A percentile compares a stretch with the other conserved stretches of the same genome.
Evolutionary conservation across 2,329 filamentous ascomycete genomes (phyloP).

Genomic region (Arthrobotrys megalospora): DNA sequence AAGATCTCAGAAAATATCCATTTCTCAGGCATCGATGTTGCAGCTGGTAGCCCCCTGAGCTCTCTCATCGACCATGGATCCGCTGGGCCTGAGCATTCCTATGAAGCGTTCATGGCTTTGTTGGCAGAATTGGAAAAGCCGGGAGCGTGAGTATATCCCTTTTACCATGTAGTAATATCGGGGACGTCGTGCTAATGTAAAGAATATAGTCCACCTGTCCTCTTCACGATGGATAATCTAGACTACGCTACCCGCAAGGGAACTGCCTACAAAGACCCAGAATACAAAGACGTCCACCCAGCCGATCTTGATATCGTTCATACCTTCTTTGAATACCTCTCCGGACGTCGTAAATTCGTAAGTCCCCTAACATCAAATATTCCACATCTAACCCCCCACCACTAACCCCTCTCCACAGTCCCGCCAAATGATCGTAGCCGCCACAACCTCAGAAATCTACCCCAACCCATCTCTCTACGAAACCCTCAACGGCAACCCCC

Average conservation of each 20-base stretch:
- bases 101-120: slow-evolving; percentile 63
- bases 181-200: slow-evolving; percentile 67
- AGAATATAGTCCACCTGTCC: slow-evolving; percentile 75
- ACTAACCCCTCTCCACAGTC: slow-evolving; percentile 10
- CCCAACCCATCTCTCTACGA: slow-evolving; percentile 66
- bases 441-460: slow-evolving; percentile 72
- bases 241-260: slow-evolving; percentile 81
- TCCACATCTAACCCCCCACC: slow-evolving; percentile 69
- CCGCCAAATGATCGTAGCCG: slow-evolving; percentile 80
- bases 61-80: slow-evolving; percentile 60
- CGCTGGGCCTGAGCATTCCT: slow-evolving; percentile 58
- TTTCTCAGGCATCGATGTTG: slow-evolving; percentile 45
- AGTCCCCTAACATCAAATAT: slow-evolving; percentile 38
- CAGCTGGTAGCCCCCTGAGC: slow-evolving; percentile 38
- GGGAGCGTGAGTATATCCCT: slow-evolving; percentile 55
- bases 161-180: neutral
- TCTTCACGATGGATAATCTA: slow-evolving; percentile 84
- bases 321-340: slow-evolving; percentile 81
- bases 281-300: slow-evolving; percentile 83
- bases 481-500: slow-evolving; percentile 64
- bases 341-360: slow-evolving; percentile 72
- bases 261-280: slow-evolving; percentile 80
- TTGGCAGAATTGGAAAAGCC: slow-evolving; percentile 62
- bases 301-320: slow-evolving; percentile 85
- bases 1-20: slow-evolving; percentile 21